Evolutionary conservation across 257 asterid species (phyloP).

Genomic region (Euphrasia confusa): DNA sequence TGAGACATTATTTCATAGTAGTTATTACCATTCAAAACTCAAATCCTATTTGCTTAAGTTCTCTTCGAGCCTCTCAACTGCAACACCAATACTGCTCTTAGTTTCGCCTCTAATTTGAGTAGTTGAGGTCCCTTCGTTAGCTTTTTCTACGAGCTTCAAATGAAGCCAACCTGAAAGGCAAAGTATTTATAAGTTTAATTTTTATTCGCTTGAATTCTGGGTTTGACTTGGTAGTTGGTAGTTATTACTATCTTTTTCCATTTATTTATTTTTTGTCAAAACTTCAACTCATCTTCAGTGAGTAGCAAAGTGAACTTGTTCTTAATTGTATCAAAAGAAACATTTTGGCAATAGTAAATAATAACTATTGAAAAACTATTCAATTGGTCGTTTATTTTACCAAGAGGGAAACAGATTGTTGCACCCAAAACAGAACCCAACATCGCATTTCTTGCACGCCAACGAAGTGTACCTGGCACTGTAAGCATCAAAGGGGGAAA

Average conservation of each 20-base stretch:
- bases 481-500: conserved; percentile 24
- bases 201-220: conserved; percentile 11
- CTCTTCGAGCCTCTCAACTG: conserved; percentile 66
- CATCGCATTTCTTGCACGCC: conserved; percentile 86
- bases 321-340: not conserved
- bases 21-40: conserved; percentile 16
- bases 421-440: conserved; percentile 93
- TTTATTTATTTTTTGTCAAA: not conserved
- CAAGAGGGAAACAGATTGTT: conserved; percentile 84
- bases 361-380: conserved; percentile 3
- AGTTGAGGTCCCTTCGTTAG: conserved; percentile 53
- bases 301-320: not conserved
- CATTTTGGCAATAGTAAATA: not conserved
- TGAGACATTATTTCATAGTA: conserved; percentile 16
- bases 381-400: conserved; percentile 36
- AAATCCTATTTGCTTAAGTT: conserved; percentile 43
- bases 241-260: not conserved
- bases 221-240: not conserved
- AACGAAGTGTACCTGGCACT: conserved; percentile 92
- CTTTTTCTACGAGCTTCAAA: conserved; percentile 80
- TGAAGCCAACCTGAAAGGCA: conserved; percentile 81
- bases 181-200: conserved; percentile 21
- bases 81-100: conserved; percentile 55
- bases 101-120: conserved; percentile 32
- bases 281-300: not conserved